Conservation (phyloP, 23 red algal species). For the Pyropia haitanensis region DNA sequence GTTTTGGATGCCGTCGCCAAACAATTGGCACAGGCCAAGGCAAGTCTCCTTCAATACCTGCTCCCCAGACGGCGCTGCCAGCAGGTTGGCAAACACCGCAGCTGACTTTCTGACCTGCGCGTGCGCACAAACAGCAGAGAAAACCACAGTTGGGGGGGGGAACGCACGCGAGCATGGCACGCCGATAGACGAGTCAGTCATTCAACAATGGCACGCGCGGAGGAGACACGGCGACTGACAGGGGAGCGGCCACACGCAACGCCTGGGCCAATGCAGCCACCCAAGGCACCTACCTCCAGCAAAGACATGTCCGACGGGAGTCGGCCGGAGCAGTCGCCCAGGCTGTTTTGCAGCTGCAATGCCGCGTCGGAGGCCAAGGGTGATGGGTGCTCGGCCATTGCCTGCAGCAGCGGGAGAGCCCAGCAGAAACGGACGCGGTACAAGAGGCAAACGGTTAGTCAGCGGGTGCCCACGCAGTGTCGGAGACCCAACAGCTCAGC, state of each 20-base stretch:
- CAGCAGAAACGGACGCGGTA: too few relatives aligned
- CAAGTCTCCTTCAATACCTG: slow-evolving; percentile 74
- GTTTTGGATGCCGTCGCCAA: slow-evolving; percentile 97
- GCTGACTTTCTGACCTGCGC: slow-evolving; percentile 70
- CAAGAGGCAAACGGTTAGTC: too few relatives aligned
- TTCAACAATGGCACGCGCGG: not conserved
- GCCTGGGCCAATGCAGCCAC: not conserved
- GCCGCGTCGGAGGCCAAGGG: too few relatives aligned
- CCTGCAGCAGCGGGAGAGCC: too few relatives aligned
- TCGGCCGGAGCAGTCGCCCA: too few relatives aligned
- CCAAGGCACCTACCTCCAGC: not conserved
- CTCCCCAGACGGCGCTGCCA: slow-evolving; percentile 72
- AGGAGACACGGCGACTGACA: not conserved
- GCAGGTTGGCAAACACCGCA: slow-evolving; percentile 20
- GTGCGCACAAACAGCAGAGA: not conserved
- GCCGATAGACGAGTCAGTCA: not conserved
- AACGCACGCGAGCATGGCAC: not conserved
- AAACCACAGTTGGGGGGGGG: not conserved
- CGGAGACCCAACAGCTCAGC: too few relatives aligned
- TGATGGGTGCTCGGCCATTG: too few relatives aligned
- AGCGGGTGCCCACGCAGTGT: too few relatives aligned
- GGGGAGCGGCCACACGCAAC: not conserved
- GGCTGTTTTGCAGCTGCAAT: too few relatives aligned
- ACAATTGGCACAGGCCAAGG: slow-evolving; percentile 80
- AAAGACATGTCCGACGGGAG: too few relatives aligned